These are phyloP conservation scores for Pseudozyma tsukubaensis DNA, from an alignment of 1,284 basidiomycete genomes.

Conservation along the genomic window DNA sequence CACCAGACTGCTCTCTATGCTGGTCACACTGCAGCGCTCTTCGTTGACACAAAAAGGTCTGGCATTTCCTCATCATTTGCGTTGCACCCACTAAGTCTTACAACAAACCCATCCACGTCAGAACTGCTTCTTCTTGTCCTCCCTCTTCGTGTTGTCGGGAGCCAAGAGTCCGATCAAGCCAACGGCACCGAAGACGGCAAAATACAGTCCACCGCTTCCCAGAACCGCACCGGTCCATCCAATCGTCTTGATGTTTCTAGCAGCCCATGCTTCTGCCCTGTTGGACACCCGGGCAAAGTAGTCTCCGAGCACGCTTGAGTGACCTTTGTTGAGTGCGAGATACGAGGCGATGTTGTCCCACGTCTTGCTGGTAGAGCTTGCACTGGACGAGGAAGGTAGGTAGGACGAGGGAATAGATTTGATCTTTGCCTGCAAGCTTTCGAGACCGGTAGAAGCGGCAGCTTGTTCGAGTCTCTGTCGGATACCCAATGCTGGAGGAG, in stretches of 20 bases:
- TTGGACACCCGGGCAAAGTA: slow-evolving; percentile 11
- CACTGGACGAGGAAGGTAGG: background rate
- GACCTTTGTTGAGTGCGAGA: background rate
- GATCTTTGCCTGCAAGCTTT: slow-evolving; percentile 5
- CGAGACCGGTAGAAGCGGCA: slow-evolving; percentile 12
- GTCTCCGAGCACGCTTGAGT: background rate
- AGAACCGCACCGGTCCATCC: slow-evolving; percentile 43
- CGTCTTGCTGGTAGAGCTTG: background rate
- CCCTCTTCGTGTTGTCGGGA: slow-evolving; percentile 15
- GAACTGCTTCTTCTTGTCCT: slow-evolving; percentile 24
- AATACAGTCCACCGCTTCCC: slow-evolving; percentile 24
- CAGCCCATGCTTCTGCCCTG: slow-evolving; percentile 31
- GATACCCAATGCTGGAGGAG: slow-evolving; percentile 19
- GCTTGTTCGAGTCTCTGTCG: slow-evolving; percentile 19
- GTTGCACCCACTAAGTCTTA: no score
- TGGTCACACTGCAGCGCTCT: background rate
- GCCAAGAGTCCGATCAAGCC: slow-evolving; percentile 36
- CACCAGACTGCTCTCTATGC: no score
- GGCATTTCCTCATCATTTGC: background rate
- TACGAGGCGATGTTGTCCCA: slow-evolving; percentile 13
- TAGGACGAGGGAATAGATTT: slow-evolving; percentile 6
- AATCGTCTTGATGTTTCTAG: slow-evolving; percentile 23
- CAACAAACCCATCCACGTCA: background rate
- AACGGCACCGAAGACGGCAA: slow-evolving; percentile 33
- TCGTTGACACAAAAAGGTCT: background rate